Base-by-base conservation (phyloP, 768 basidiomycete genomes). In the Pleurotus citrinopileatus region DNA sequence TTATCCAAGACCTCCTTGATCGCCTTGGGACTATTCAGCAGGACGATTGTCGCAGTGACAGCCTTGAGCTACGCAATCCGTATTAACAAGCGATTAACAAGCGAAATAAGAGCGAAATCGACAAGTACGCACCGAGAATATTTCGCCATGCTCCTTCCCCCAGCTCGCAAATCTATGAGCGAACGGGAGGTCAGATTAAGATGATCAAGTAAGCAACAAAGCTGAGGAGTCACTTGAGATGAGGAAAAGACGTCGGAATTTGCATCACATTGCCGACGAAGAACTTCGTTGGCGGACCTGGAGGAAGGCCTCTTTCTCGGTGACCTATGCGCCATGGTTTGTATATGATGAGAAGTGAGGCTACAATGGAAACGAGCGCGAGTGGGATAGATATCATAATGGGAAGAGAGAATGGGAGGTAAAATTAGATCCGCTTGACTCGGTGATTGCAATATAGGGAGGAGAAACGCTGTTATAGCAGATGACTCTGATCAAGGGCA, bases 1-100 rank as follows among this genome's bases (percentile, higher is more conserved):
- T 60, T 62, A 29, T 69, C 67, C 54, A 69, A 37, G 12, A 69
- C 36, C 20, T 67, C 62, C 37, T 56, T 61, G 25, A 62, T 61
- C 9, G 60, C 53, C 3, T 48, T 36, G 0, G 62, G 53, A 29
- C 58, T 56, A 12, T 63, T 55, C 28, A 69, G 55, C 9, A 69
- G 60, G 22, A 68, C 53, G 8, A 57, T 57, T 13, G 29, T 32
- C 2, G 52, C 52, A n/a, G 56, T 40, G 8, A 58, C 61, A 9
- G 64, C 26, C 26, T 64, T 67, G 10, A 67, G 55, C 62, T 66
- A 27, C 19, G 26, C 20, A 13, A 29, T 17, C n/a, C 12, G n/a
- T 46, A n/a, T n/a, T n/a, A n/a, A n/a, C n/a, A 46, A 43, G 44
- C 6, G 37, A 13, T 42, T 4, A 5, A 23, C 29, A n/a, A n/a